Conservation (phyloP, 345 rosid species). For the Atalantia buxifolia region DNA sequence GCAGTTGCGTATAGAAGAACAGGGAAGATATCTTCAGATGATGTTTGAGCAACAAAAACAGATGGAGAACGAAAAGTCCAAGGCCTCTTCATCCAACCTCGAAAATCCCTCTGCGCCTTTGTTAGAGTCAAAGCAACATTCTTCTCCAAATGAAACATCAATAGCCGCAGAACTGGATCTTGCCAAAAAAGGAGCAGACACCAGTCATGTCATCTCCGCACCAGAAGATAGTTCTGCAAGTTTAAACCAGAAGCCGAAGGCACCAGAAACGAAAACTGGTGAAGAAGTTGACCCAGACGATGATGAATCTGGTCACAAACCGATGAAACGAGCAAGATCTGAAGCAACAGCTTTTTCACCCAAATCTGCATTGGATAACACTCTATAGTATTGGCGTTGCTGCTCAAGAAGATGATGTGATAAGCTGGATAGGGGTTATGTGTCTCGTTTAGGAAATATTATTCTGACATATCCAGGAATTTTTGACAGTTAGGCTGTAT, state of each 20-base stretch:
- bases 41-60: conserved; percentile 60
- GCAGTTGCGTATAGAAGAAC: conserved; percentile 78
- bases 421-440: background rate
- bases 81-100: conserved; percentile 10
- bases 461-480: background rate
- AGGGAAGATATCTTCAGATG: conserved; percentile 59
- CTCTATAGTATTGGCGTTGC: background rate
- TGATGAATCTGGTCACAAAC: background rate
- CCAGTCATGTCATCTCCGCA: background rate
- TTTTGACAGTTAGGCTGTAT: background rate
- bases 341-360: conserved; percentile 2
- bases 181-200: background rate
- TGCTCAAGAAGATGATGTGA: background rate
- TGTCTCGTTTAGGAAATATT: background rate
- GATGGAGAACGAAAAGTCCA: conserved; percentile 23
- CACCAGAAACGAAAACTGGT: background rate
- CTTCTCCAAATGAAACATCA: background rate
- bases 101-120: background rate
- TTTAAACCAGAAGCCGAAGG: conserved; percentile 15
- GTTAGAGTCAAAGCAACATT: background rate
- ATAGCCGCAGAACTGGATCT: conserved; percentile 11
- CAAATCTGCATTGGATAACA: background rate
- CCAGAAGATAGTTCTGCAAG: background rate
- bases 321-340: conserved; percentile 15
- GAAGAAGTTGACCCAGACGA: background rate